phyloP scores from a whole-genome alignment of 768 basidiomycete genomes.

The Russula abietina region DNA sequence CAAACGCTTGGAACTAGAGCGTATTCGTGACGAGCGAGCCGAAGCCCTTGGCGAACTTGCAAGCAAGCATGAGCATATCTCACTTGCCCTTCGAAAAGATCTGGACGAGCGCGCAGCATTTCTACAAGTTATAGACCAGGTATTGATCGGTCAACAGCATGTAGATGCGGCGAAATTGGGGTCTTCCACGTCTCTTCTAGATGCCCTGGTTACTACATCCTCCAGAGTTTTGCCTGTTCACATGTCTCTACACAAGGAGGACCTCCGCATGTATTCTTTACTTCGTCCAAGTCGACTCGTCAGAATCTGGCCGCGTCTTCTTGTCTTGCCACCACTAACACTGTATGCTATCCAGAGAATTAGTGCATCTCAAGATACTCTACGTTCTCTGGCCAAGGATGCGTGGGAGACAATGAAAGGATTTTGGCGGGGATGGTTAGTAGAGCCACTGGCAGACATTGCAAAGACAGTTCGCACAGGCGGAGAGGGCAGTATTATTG shows the following conservation, averaged over 20 bases:
- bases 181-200: not conserved
- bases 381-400: conserved; percentile 53
- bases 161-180: conserved; percentile 12
- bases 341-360: conserved; percentile 45
- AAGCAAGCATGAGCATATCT: conserved; percentile 45
- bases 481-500: conserved; percentile 66
- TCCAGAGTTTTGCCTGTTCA: conserved; percentile 23
- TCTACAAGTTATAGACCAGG: conserved; percentile 14
- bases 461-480: conserved; percentile 78
- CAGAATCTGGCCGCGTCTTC: conserved; percentile 74
- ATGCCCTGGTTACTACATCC: conserved; percentile 10
- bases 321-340: conserved; percentile 67
- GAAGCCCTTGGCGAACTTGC: conserved; percentile 59
- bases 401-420: conserved; percentile 59
- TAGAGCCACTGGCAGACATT: conserved; percentile 81
- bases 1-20: conserved; percentile 55
- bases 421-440: conserved; percentile 77
- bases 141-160: conserved; percentile 8
- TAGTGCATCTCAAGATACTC: conserved; percentile 54
- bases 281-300: conserved; percentile 62
- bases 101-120: conserved; percentile 17
- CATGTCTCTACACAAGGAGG: conserved; percentile 18
- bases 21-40: conserved; percentile 62
- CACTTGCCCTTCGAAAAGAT: conserved; percentile 30
- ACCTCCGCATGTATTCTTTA: conserved; percentile 37